Percentiles rank a stretch among this genome's conserved stretches.
These are phyloP conservation scores for Phytophthora pinifolia DNA, from an alignment of 352 stramenopile species.

Conservation along the genomic window DNA sequence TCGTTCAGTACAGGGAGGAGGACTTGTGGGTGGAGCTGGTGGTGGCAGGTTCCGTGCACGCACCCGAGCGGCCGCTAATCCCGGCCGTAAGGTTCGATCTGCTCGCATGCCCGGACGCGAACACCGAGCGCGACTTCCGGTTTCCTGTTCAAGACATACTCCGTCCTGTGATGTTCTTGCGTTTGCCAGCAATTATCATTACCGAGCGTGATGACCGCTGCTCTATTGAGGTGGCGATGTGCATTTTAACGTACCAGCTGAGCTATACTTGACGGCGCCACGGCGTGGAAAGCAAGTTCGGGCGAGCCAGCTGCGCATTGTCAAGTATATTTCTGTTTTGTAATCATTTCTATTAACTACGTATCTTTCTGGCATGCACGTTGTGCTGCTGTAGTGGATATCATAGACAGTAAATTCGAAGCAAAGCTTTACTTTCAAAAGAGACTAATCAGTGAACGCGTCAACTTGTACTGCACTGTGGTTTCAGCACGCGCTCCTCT, in stretches of 20 bases:
- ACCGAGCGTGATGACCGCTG: neutral
- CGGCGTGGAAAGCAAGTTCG: neutral
- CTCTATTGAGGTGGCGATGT: neutral
- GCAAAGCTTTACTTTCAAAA: neutral
- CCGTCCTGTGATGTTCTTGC: neutral
- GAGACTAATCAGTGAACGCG: neutral
- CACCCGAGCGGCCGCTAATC: neutral
- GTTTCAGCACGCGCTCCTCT: neutral
- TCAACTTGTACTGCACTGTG: neutral
- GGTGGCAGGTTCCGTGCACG: neutral
- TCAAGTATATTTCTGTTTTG: neutral
- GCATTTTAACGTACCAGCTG: neutral
- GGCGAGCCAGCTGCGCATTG: neutral
- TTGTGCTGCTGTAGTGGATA: neutral
- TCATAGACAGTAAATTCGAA: constrained; percentile 1
- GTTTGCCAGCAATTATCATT: neutral
- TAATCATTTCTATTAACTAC: neutral
- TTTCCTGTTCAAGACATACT: constrained; percentile 3
- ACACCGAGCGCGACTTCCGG: neutral
- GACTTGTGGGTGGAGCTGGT: neutral
- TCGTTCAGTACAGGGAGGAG: neutral
- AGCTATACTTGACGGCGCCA: neutral
- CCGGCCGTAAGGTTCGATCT: neutral
- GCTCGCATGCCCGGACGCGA: neutral
- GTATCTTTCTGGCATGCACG: neutral